Percentiles rank a stretch among this genome's conserved stretches.
phyloP scores from a whole-genome alignment of 495 filamentous ascomycete species.

The Penicillium flavigenum region DNA sequence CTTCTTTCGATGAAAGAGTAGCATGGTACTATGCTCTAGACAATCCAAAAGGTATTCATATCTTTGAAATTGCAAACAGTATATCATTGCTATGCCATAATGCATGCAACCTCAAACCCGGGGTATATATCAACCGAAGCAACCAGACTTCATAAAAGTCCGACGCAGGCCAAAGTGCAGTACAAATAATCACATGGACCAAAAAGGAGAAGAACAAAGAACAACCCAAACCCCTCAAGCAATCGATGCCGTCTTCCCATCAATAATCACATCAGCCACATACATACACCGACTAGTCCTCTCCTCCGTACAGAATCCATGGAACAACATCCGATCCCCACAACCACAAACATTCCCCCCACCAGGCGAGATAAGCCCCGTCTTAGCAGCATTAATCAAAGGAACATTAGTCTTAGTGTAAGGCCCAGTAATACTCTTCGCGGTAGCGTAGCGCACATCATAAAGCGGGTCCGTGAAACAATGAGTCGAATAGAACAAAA shows the following conservation, averaged over 20 bases:
- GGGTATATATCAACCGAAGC: conserved; percentile 7
- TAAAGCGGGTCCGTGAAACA: conserved; percentile 54
- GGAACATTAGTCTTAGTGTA: conserved; percentile 42
- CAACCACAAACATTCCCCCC: conserved; percentile 49
- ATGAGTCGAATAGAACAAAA: conserved; percentile 62
- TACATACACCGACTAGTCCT: conserved; percentile 36
- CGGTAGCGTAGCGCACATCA: conserved; percentile 55
- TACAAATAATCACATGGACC: neutral
- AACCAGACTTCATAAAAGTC: neutral
- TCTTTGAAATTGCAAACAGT: neutral
- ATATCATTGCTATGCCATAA: conserved; percentile 5
- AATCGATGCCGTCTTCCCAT: conserved; percentile 26
- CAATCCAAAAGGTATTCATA: neutral
- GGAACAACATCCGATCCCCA: conserved; percentile 50
- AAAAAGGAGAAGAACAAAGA: neutral
- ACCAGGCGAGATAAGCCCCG: conserved; percentile 49
- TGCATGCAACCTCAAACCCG: neutral
- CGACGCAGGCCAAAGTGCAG: neutral
- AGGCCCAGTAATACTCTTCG: conserved; percentile 44
- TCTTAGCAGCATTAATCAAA: conserved; percentile 42
- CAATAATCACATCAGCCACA: conserved; percentile 33
- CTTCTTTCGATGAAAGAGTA: neutral
- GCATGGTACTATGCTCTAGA: neutral
- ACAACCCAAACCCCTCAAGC: conserved; percentile 9
- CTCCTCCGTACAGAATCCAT: conserved; percentile 46